Conservation (phyloP, 805 yeast genomes). For the Hanseniaspora pseudoguilliermondii region DNA sequence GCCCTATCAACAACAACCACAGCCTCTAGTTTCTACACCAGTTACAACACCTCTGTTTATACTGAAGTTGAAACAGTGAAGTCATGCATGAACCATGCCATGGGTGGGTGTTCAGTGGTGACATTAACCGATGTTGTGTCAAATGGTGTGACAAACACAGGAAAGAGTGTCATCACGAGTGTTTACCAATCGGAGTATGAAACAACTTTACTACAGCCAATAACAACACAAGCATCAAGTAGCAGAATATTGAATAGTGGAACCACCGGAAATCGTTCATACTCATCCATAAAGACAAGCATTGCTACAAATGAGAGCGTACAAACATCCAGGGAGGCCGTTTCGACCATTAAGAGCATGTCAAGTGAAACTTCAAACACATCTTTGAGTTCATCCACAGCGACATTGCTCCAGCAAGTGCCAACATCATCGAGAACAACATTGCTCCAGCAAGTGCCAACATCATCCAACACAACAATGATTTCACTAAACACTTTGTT, state of each 20-base stretch:
- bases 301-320: background rate
- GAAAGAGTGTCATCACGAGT: background rate
- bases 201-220: background rate
- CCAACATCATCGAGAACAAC: background rate
- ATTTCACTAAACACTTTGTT: background rate
- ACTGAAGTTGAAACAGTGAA: constrained; percentile 10
- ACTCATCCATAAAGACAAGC: background rate
- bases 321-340: background rate
- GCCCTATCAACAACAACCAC: constrained; percentile 3
- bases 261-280: background rate
- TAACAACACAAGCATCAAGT: background rate
- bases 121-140: background rate
- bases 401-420: background rate
- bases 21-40: background rate
- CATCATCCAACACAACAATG: background rate
- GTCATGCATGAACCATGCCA: constrained; percentile 12
- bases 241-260: background rate
- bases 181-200: background rate
- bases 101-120: constrained; percentile 3
- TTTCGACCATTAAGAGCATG: background rate
- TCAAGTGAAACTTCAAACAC: background rate
- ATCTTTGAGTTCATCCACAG: background rate
- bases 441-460: background rate
- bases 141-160: background rate
- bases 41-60: background rate